Conservation (phyloP, 345 rosid species). For the Nephelium lappaceum region DNA sequence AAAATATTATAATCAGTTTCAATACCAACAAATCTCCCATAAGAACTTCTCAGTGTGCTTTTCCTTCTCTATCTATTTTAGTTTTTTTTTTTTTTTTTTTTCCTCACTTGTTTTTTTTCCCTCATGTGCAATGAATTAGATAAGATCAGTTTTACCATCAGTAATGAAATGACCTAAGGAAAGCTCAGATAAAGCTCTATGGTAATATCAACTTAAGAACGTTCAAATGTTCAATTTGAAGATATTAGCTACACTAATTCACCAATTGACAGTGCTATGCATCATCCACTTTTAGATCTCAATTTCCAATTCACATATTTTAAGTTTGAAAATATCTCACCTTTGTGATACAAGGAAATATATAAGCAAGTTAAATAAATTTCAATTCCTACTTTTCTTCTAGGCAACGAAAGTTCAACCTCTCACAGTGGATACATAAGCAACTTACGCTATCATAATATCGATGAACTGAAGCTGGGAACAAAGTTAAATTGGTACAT, state of each 20-base stretch:
- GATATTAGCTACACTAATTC: neutral
- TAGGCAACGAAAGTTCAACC: neutral
- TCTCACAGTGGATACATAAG: conserved; percentile 1
- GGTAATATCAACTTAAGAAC: neutral
- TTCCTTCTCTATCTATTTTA: too few species aligned
- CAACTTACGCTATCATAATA: conserved; percentile 63
- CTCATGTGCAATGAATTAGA: neutral
- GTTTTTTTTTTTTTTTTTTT: too few species aligned
- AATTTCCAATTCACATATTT: neutral
- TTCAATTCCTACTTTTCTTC: neutral
- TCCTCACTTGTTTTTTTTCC: too few species aligned
- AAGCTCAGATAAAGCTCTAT: neutral
- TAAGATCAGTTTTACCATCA: neutral
- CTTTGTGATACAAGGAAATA: neutral
- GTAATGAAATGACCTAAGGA: neutral
- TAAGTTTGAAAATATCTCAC: neutral
- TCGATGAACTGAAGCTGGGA: conserved; percentile 67
- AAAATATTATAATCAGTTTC: too few species aligned
- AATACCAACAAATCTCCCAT: too few species aligned
- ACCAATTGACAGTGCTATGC: neutral
- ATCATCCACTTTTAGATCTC: neutral
- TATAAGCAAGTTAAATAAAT: neutral
- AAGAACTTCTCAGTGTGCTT: too few species aligned
- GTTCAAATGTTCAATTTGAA: neutral
- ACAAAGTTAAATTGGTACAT: conserved; percentile 48